Evolutionary conservation across 257 asterid species (phyloP).

Genomic region (Solanum microdontum): DNA sequence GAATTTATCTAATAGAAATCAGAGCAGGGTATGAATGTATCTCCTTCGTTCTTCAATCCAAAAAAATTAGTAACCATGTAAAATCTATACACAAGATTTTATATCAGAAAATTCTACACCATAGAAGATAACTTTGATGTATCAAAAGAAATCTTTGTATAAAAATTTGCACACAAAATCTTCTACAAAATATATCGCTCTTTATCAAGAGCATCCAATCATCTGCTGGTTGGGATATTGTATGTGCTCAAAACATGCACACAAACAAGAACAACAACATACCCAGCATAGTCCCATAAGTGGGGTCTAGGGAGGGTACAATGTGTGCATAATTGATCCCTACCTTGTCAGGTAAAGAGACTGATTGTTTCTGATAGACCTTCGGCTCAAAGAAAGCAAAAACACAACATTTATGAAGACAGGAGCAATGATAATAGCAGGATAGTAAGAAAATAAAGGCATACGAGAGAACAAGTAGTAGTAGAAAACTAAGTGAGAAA

Average conservation of each 20-base stretch:
- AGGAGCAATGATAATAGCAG: background rate
- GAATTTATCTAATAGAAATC: background rate
- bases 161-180: background rate
- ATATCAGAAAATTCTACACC: background rate
- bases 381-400: background rate
- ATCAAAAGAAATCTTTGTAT: background rate
- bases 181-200: background rate
- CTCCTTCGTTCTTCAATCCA: background rate
- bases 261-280: background rate
- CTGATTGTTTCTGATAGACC: background rate
- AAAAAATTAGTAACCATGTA: background rate
- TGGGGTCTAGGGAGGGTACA: background rate
- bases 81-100: background rate
- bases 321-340: background rate
- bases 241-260: background rate
- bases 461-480: background rate
- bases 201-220: background rate
- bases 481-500: background rate
- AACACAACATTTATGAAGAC: background rate
- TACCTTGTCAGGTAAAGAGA: background rate
- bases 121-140: background rate
- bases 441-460: background rate
- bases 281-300: background rate
- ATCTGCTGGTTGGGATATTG: background rate
- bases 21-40: background rate